Percentiles rank a stretch among this genome's conserved stretches.
phyloP scores from a whole-genome alignment of 139 green algal genomes.

The Chlorella sp. region DNA sequence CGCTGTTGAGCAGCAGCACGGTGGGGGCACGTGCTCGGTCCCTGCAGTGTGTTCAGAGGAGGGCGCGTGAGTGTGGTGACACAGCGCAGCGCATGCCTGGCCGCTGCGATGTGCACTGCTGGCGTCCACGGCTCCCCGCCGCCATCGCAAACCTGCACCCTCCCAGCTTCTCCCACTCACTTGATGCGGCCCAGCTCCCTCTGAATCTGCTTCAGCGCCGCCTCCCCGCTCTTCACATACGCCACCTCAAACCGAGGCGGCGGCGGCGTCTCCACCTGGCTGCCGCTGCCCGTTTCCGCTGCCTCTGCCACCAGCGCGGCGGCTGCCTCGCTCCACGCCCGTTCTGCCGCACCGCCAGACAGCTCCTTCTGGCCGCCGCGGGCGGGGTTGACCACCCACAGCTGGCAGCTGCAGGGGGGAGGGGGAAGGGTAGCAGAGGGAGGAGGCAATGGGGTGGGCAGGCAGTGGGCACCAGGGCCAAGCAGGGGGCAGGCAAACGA shows the following conservation, averaged over 20 bases:
- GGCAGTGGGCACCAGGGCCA: too few relatives aligned
- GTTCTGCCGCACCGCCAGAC: conserved; percentile 50
- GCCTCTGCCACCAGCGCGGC: not conserved
- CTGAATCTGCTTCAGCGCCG: conserved; percentile 28
- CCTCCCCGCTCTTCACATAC: conserved; percentile 60
- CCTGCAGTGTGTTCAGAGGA: conserved; percentile 26
- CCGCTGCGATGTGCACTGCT: too few relatives aligned
- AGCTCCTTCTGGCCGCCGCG: conserved; percentile 60
- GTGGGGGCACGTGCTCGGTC: conserved; percentile 58
- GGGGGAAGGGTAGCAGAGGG: not conserved
- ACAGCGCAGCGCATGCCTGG: too few relatives aligned
- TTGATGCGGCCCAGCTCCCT: conserved; percentile 33
- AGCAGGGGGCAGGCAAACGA: too few relatives aligned
- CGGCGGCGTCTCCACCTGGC: conserved; percentile 14
- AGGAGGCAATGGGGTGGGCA: not conserved
- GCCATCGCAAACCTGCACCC: too few relatives aligned
- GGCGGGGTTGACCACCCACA: conserved; percentile 53
- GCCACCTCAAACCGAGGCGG: conserved; percentile 58
- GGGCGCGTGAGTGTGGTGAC: too few relatives aligned
- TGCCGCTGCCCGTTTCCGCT: not conserved
- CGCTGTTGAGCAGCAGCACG: conserved; percentile 53
- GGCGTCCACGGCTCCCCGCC: too few relatives aligned
- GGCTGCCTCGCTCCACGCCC: conserved; percentile 66
- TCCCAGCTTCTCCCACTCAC: not conserved
- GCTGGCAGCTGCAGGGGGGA: conserved; percentile 3